phyloP scores from a whole-genome alignment of 805 yeast genomes.

The Ogataea thermomethanolica region DNA sequence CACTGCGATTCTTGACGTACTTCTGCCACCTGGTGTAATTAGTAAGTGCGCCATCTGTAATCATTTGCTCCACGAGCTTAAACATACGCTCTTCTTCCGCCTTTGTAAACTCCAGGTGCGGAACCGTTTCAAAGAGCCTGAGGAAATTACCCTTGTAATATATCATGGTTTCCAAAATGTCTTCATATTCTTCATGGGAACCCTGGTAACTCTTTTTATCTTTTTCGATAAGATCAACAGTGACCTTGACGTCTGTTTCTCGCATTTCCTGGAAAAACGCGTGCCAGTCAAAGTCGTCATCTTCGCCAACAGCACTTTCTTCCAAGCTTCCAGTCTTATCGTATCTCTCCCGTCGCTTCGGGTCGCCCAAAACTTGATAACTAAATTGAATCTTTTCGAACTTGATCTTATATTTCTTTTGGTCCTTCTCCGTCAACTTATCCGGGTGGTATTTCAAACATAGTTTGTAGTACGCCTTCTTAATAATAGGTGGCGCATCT shows the following conservation, averaged over 20 bases:
- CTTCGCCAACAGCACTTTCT: constrained; percentile 30
- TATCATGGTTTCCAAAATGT: constrained; percentile 56
- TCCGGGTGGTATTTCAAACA: constrained; percentile 74
- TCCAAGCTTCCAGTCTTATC: constrained; percentile 69
- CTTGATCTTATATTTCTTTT: constrained; percentile 31
- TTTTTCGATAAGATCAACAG: constrained; percentile 63
- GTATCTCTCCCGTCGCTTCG: constrained; percentile 49
- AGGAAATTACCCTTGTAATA: constrained; percentile 60
- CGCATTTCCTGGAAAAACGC: constrained; percentile 48
- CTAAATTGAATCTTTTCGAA: constrained; percentile 77
- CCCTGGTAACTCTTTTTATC: constrained; percentile 64
- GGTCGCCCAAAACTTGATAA: constrained; percentile 63
- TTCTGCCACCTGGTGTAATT: constrained; percentile 33
- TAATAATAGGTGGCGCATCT: constrained; percentile 53
- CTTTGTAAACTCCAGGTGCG: constrained; percentile 65
- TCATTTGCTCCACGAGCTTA: constrained; percentile 45
- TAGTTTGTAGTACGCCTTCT: constrained; percentile 60
- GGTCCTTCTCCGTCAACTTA: constrained; percentile 40
- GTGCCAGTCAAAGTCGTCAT: constrained; percentile 52
- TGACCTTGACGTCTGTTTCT: constrained; percentile 42
- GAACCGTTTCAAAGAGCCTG: constrained; percentile 66
- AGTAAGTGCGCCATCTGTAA: constrained; percentile 34
- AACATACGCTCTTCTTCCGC: constrained; percentile 62
- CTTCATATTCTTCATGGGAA: constrained; percentile 55
- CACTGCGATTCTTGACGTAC: constrained; percentile 47